Evolutionary conservation across 2,329 filamentous ascomycete genomes (phyloP), one percentile per base, ranked within the genome.

Genomic region (Sarocladium strictum): DNA sequence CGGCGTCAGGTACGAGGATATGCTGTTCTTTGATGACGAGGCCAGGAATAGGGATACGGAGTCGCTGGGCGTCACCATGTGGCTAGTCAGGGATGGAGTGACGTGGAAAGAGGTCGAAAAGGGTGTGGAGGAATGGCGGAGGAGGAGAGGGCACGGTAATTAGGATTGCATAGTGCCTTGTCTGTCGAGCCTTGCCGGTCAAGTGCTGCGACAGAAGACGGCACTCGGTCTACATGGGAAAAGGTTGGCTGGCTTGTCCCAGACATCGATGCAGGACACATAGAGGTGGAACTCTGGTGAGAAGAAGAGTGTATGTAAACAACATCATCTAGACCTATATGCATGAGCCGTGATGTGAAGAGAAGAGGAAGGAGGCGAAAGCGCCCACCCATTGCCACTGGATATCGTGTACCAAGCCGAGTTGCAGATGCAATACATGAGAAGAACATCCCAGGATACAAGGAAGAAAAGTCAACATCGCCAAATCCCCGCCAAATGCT

Each of bases 11-110:
- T 96, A 83, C 64, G 80, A 87, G 59, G 90, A 97, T 49, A 96
- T 97, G 86, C 68, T 97, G 32, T 97, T 97, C 69, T 97, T 97
- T 61, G 93, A 97, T 62, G 93, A 97, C 63, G 93, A 97, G 79
- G 77, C 79, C 53, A 75, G 93, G 57, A 97, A 97, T 65, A 77
- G 83, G 56, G 91, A 97, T 65, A 93, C 96, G 1, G 83, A 86
- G 72, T 73, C 66, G 24, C 64, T 97, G 51, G 92, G 92, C 0
- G 87, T 96, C 2, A 89, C 87, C 0, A 96, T 97, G 83, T 84
- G 84, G 65, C 72, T 97, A 51, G 86, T 97, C 0, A 74, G 81
- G 55, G 86, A 96, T 66, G 92, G 92, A 0, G 83, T 96, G 54
- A 85, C 80, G 2, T 86, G 83, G 72, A 76, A 76, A 1, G 91